These are phyloP conservation scores for Nakaseomyces nivariensis DNA, from an alignment of 1,139 yeast genomes.

Conservation along the genomic window DNA sequence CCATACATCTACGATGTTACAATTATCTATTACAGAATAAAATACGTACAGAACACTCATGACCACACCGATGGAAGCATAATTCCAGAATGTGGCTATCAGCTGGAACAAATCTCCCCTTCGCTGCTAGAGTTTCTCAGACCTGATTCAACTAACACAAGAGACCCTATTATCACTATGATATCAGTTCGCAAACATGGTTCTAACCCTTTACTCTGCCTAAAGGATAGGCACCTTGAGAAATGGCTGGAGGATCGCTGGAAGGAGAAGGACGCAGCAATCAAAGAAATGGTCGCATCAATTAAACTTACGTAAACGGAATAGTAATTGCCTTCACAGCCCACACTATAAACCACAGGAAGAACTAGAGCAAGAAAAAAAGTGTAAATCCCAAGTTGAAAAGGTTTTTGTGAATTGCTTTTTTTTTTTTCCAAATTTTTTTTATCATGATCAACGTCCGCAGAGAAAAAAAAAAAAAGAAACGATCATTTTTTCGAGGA, in stretches of 20 bases:
- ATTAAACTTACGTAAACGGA: slow-evolving; percentile 16
- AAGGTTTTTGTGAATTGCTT: background rate
- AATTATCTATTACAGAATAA: slow-evolving; percentile 35
- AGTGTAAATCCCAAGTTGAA: background rate
- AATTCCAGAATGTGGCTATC: slow-evolving; percentile 19
- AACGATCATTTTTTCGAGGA: background rate
- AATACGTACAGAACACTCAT: slow-evolving; percentile 12
- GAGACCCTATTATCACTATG: slow-evolving; percentile 35
- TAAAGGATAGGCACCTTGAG: slow-evolving; percentile 45
- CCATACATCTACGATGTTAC: slow-evolving; percentile 41
- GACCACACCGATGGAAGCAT: slow-evolving; percentile 19
- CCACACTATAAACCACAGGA: no score
- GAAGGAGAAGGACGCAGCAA: slow-evolving; percentile 53
- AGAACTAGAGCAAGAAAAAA: no score
- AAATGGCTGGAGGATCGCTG: slow-evolving; percentile 65
- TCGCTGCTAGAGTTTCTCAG: slow-evolving; percentile 48
- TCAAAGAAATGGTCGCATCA: slow-evolving; percentile 31
- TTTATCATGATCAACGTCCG: no score
- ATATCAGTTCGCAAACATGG: slow-evolving; percentile 42
- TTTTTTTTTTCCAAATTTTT: background rate
- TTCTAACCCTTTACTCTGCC: slow-evolving; percentile 39
- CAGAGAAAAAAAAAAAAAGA: no score
- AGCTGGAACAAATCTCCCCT: slow-evolving; percentile 36
- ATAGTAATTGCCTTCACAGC: background rate
- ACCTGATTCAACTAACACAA: slow-evolving; percentile 20